Evolutionary conservation across 176 grass and related monocot genomes (phyloP), one percentile per base, ranked within the genome.

Genomic region (Hordeum marinum): DNA sequence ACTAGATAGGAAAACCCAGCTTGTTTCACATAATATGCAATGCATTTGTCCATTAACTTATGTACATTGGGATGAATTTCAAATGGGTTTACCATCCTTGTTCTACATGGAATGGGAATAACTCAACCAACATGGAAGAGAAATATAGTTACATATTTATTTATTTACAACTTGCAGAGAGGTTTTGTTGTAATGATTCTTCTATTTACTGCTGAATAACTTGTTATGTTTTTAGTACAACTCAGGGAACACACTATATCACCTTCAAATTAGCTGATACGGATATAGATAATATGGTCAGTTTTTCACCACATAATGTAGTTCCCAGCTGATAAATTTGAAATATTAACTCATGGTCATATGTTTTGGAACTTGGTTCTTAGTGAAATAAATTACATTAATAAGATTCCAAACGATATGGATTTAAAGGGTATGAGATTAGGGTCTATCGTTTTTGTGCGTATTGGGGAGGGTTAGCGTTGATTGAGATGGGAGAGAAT

Each of bases 1-100:
- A 20, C 9, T n/a, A 32, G 27, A 69, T 72, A 60, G 59, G 60
- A 20, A 52, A 15, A 63, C 66, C 52, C 63, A 14, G 48, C 62
- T 24, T 76, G n/a, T 41, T 82, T 85, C 45, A 79, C 63, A 71
- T 54, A 21, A 76, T 21, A 37, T 91, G 26, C 36, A 66, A 40
- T 77, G 23, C 59, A 89, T 77, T 74, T 61, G 18, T 54, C 50
- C 54, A 50, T 50, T 13, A 82, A 36, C 57, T 58, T 82, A 63
- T 81, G 39, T 62, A 86, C 6, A 6, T 58, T 0, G 9, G 46
- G 37, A 83, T 77, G 61, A 70, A 83, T 24, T 84, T 68, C 29
- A 32, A 34, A 66, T 7, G 3, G 32, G 40, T 45, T 41, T 17
- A 84, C 20, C 6, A 42, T 54, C 4, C 26, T 61, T 63, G 9